Percentiles rank a stretch among this genome's conserved stretches.
These are phyloP conservation scores for Oryza brachyantha DNA, from an alignment of 176 grass and related monocot genomes.

Conservation along the genomic window DNA sequence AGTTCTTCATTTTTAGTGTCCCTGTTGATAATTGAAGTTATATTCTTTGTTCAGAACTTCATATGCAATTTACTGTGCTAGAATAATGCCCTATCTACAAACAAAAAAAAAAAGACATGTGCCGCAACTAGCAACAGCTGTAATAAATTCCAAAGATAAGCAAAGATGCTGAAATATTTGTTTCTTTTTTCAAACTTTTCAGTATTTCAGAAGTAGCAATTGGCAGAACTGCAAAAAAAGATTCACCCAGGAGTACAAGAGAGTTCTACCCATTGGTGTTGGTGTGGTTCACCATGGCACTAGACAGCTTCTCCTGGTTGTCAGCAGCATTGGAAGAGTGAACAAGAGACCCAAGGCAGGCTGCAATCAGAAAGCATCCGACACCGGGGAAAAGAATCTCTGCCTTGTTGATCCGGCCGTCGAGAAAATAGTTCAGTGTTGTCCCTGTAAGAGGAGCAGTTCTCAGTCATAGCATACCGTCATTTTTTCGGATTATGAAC, in stretches of 20 bases:
- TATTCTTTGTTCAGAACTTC: not conserved
- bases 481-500: not conserved
- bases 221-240: not conserved
- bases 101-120: not conserved
- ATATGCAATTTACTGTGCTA: not conserved
- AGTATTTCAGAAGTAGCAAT: not conserved
- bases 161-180: not conserved
- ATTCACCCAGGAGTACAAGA: not conserved
- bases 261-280: constrained; percentile 26
- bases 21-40: constrained; percentile 20
- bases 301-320: constrained; percentile 76
- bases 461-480: not conserved
- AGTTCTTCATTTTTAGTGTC: constrained; percentile 20
- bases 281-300: constrained; percentile 24
- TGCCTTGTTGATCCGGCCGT: constrained; percentile 80
- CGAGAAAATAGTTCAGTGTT: constrained; percentile 88
- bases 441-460: constrained; percentile 53
- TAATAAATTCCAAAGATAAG: not conserved
- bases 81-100: not conserved
- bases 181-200: not conserved
- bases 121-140: not conserved
- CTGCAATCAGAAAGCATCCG: constrained; percentile 82
- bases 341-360: constrained; percentile 78
- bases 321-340: constrained; percentile 89
- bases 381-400: constrained; percentile 90